phyloP scores from a whole-genome alignment of 2,329 filamentous ascomycete genomes.

The Hortaea werneckii region DNA sequence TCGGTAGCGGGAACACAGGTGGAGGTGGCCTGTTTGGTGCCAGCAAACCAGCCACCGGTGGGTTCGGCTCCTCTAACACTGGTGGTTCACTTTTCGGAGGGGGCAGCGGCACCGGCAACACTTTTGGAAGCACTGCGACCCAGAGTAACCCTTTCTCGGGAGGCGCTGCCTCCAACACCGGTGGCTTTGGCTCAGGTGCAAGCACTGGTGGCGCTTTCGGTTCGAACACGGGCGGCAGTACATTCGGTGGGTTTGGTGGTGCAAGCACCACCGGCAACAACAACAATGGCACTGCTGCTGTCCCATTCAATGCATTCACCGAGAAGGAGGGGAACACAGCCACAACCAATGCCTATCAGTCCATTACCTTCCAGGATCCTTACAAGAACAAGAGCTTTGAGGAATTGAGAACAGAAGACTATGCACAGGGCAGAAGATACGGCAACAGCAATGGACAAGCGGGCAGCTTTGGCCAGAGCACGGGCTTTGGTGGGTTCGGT shows the following conservation, averaged over 20 bases:
- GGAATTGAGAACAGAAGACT: constrained; percentile 60
- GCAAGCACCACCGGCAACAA: constrained; percentile 37
- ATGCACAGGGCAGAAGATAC: constrained; percentile 72
- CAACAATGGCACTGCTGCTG: constrained; percentile 55
- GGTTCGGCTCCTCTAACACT: constrained; percentile 23
- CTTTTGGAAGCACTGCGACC: constrained; percentile 36
- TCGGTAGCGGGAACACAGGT: constrained; percentile 21
- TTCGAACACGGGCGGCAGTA: constrained; percentile 22
- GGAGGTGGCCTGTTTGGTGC: constrained; percentile 13
- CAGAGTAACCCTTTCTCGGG: constrained; percentile 27
- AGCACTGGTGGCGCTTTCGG: constrained; percentile 29
- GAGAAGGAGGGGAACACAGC: constrained; percentile 62
- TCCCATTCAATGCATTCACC: constrained; percentile 55
- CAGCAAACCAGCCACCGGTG: constrained; percentile 20
- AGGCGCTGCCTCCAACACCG: constrained; percentile 21
- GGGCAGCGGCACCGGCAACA: constrained; percentile 21
- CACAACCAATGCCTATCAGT: constrained; percentile 62
- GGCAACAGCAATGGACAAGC: constrained; percentile 72
- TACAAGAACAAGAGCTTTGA: constrained; percentile 89
- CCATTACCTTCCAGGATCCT: constrained; percentile 64
- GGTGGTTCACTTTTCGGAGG: constrained; percentile 25
- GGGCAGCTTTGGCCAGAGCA: constrained; percentile 68
- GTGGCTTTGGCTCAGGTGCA: constrained; percentile 30
- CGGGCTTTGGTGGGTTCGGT: constrained; percentile 37
- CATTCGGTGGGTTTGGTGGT: constrained; percentile 21